A percentile compares a stretch with the other conserved stretches of the same genome.
These are phyloP conservation scores for Gossypium sturtianum DNA, from an alignment of 345 rosid species.

Conservation along the genomic window DNA sequence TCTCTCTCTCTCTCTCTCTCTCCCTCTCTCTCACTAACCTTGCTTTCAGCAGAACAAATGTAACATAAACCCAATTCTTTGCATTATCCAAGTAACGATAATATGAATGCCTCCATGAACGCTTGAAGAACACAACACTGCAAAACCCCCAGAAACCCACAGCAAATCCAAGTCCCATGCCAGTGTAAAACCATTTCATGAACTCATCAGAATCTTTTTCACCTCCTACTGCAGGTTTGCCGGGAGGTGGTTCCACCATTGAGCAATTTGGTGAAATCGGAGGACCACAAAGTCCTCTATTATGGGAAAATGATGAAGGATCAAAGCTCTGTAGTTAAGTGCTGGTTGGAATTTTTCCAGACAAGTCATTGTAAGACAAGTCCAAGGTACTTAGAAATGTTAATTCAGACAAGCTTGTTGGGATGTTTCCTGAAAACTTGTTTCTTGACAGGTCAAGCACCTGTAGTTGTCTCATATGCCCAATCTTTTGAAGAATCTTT, in stretches of 20 bases:
- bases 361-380: constrained; percentile 6
- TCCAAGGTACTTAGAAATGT: background rate
- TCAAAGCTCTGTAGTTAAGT: constrained; percentile 11
- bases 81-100: background rate
- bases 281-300: background rate
- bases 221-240: background rate
- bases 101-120: background rate
- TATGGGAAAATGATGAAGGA: background rate
- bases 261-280: background rate
- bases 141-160: background rate
- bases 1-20: no score
- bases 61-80: background rate
- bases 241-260: background rate
- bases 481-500: constrained; percentile 16
- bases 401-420: background rate
- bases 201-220: background rate
- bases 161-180: background rate
- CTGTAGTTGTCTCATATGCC: constrained; percentile 15
- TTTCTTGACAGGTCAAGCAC: constrained; percentile 32
- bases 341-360: constrained; percentile 1
- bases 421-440: constrained; percentile 27
- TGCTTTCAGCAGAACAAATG: background rate
- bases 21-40: background rate
- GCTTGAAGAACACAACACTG: background rate
- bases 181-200: background rate